Percentiles rank a stretch among this genome's conserved stretches.
Evolutionary conservation across 495 filamentous ascomycete genomes (phyloP).

Genomic region (Podospora tetraspora): DNA sequence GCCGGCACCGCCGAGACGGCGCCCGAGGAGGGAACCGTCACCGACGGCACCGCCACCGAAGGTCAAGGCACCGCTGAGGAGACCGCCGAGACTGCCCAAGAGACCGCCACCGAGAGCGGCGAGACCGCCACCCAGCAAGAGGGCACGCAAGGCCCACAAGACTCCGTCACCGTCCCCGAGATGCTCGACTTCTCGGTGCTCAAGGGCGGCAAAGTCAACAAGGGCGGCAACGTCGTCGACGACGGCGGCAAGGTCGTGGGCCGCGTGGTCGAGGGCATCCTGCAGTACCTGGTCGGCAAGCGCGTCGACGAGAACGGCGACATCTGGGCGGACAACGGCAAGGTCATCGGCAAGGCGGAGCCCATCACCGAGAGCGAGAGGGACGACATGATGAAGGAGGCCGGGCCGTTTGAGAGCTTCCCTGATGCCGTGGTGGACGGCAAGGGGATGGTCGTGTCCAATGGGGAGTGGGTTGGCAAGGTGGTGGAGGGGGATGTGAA

Average conservation of each 20-base stretch:
- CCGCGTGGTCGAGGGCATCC: conserved; percentile 61
- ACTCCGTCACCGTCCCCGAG: conserved; percentile 18
- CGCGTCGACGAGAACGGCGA: conserved; percentile 66
- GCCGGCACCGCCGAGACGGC: neutral
- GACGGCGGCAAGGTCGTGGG: conserved; percentile 66
- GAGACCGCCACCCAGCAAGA: conserved; percentile 1
- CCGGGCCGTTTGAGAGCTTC: conserved; percentile 70
- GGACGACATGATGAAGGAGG: conserved; percentile 53
- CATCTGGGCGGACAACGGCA: conserved; percentile 68
- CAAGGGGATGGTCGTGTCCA: conserved; percentile 64
- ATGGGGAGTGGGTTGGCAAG: conserved; percentile 65
- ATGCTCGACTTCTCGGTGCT: conserved; percentile 58
- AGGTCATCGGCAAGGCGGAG: conserved; percentile 68
- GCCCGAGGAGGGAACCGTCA: neutral
- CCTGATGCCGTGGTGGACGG: conserved; percentile 63
- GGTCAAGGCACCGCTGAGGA: neutral
- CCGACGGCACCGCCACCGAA: neutral
- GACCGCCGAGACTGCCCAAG: neutral
- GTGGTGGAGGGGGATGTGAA: conserved; percentile 73
- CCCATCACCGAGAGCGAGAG: conserved; percentile 67
- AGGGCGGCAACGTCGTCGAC: conserved; percentile 70
- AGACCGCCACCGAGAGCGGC: neutral
- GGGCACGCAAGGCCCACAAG: conserved; percentile 1
- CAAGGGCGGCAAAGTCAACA: conserved; percentile 67
- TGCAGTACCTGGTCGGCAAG: conserved; percentile 62